Evolutionary conservation across 768 basidiomycete genomes (phyloP), one percentile per base, ranked within the genome.

Genomic region (Termitomyces sp.): DNA sequence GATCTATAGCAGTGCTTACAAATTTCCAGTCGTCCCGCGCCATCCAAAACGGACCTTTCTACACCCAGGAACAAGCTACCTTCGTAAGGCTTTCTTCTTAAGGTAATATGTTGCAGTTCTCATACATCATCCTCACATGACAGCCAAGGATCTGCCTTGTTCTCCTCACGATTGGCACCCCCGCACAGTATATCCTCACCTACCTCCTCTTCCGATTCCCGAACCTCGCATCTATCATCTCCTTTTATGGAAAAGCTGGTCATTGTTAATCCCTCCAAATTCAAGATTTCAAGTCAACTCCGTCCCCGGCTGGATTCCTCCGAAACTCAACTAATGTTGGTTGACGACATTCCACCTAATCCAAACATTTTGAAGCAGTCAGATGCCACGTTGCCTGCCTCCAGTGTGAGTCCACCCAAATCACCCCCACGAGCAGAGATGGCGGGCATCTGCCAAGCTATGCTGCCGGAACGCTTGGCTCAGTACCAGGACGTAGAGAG

Each of bases 401-500:
- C 53, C 40, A 42, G 62, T 9, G 54, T 38, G 26, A 61, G 65
- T 16, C 68, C 70, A 18, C 66, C 68, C 26, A 49, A 57, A 36
- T 67, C 64, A 46, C 69, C 70, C 7, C 64, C 65, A 32, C 64
- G 60, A 16, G 61, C 71, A 32, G 87, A 88, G 65, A 76, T 86
- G 67, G 78, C 81, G 53, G 80, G 82, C 40, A 83, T 88, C 50
- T 80, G 81, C 30, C 77, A 79, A 48, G 78, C 79, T 28, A 73
- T 79, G 64, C 69, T 77, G 16, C 79, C 83, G 61, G 81, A 80
- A 40, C 76, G 77, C 55, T 66, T 80, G 13, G 73, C 76, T 1
- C 78, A 79, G 32, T 65, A 77, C 32, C 77, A 76, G 54, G 82
- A 84, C 65, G 73, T 78, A 10, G 88, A 91, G 68, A 78, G 71